Evolutionary conservation across 345 rosid species (phyloP).

Genomic region (Eucalyptus pauciflora): DNA sequence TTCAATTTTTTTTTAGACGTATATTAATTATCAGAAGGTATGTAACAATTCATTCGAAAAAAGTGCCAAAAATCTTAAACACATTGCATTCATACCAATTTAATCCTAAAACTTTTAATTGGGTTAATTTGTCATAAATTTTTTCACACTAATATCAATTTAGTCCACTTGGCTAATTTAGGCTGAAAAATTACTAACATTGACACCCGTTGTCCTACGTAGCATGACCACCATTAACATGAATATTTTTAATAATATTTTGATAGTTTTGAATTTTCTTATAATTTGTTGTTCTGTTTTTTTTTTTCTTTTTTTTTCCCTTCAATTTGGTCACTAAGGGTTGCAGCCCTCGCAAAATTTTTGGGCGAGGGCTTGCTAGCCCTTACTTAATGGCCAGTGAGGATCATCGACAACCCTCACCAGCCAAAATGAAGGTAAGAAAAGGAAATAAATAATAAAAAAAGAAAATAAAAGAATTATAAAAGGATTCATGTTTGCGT

Average conservation of each 20-base stretch:
- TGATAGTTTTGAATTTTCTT: too few species aligned
- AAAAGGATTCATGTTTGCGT: too few species aligned
- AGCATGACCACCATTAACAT: rapidly evolving
- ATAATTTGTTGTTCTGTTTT: too few species aligned
- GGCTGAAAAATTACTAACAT: rapidly evolving
- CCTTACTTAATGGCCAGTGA: neutral
- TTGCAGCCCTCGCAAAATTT: rapidly evolving
- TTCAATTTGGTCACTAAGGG: neutral
- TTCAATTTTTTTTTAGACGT: neutral
- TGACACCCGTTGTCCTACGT: rapidly evolving
- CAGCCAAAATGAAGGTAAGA: neutral
- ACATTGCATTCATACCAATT: too few species aligned
- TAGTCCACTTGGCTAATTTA: neutral
- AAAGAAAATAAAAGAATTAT: too few species aligned
- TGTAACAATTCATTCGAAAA: neutral
- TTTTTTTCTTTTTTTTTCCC: too few species aligned
- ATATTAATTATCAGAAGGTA: neutral
- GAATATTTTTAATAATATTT: neutral
- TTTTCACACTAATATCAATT: neutral
- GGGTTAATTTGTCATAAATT: too few species aligned
- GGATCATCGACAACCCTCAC: rapidly evolving
- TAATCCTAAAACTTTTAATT: too few species aligned
- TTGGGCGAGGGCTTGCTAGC: neutral
- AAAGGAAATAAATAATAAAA: too few species aligned
- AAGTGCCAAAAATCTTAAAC: neutral